phyloP scores from a whole-genome alignment of 495 filamentous ascomycete genomes.

The Thermochaetoides thermophila region DNA sequence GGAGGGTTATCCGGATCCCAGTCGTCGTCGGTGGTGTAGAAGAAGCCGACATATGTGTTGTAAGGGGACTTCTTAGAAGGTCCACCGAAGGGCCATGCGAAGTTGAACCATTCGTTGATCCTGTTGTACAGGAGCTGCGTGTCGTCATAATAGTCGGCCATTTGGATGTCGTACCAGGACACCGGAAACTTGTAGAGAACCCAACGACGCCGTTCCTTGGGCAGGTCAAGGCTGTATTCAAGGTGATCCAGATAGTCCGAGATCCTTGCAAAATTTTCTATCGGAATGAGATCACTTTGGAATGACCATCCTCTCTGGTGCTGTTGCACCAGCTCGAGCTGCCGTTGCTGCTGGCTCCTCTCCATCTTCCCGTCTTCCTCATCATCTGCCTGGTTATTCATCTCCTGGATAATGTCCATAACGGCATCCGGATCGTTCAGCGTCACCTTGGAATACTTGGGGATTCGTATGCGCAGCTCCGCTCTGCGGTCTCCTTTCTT shows the following conservation, averaged over 20 bases:
- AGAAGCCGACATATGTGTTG: conserved; percentile 22
- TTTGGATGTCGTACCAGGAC: conserved; percentile 21
- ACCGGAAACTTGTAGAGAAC: conserved; percentile 19
- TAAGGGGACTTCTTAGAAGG: background rate
- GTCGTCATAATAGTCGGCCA: conserved; percentile 24
- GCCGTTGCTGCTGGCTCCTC: background rate
- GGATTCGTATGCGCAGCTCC: conserved; percentile 23
- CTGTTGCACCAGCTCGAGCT: background rate
- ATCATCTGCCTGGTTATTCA: background rate
- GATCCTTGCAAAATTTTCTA: background rate
- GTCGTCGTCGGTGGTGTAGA: conserved; percentile 28
- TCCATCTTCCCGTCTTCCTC: background rate
- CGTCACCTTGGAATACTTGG: conserved; percentile 23
- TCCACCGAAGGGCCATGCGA: conserved; percentile 8
- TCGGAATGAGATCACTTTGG: conserved; percentile 2
- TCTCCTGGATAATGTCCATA: conserved; percentile 11
- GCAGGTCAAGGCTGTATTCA: background rate
- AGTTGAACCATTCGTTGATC: conserved; percentile 24
- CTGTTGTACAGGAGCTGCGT: conserved; percentile 9
- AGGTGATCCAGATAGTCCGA: background rate
- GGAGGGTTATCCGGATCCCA: conserved; percentile 17
- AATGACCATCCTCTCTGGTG: conserved; percentile 2
- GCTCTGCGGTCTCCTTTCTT: conserved; percentile 9
- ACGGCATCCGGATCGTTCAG: conserved; percentile 25
- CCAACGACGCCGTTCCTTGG: conserved; percentile 1